Percentiles rank a stretch among this genome's conserved stretches.
Conservation (phyloP, 495 filamentous ascomycete species). For the Aspergillus sparsus region DNA sequence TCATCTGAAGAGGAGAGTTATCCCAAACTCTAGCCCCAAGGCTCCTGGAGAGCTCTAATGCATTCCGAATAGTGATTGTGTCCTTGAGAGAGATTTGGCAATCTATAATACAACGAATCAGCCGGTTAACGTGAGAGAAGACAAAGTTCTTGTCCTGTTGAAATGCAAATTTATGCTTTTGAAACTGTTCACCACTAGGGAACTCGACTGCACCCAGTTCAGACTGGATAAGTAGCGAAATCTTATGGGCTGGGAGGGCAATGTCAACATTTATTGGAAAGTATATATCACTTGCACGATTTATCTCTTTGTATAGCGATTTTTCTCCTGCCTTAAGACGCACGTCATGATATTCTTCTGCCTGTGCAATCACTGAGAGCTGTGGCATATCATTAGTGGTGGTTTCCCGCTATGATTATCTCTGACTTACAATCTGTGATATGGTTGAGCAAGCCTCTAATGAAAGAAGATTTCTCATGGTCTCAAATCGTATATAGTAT, state of each 20-base stretch:
- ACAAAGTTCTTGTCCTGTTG: slow-evolving; percentile 69
- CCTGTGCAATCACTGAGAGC: slow-evolving; percentile 68
- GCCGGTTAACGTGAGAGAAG: slow-evolving; percentile 70
- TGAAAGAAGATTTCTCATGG: slow-evolving; percentile 75
- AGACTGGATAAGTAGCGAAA: slow-evolving; percentile 82
- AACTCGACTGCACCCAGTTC: slow-evolving; percentile 77
- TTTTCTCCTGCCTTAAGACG: slow-evolving; percentile 76
- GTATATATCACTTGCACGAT: slow-evolving; percentile 68
- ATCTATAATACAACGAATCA: slow-evolving; percentile 84
- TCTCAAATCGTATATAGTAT: slow-evolving; percentile 88
- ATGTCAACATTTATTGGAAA: slow-evolving; percentile 82
- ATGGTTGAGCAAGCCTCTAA: slow-evolving; percentile 62
- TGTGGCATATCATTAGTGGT: slow-evolving; percentile 43
- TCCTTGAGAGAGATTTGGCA: slow-evolving; percentile 72
- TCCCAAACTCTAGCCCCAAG: slow-evolving; percentile 86
- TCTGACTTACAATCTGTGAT: slow-evolving; percentile 66
- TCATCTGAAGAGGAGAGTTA: slow-evolving; percentile 77
- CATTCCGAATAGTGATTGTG: slow-evolving; percentile 63
- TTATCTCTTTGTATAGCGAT: slow-evolving; percentile 76
- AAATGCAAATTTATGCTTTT: slow-evolving; percentile 62
- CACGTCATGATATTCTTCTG: slow-evolving; percentile 75
- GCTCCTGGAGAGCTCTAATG: slow-evolving; percentile 77
- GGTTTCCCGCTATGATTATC: neutral
- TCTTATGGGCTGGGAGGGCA: slow-evolving; percentile 72
- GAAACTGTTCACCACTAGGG: slow-evolving; percentile 60